Conservation (phyloP, 768 basidiomycete species). For the Auricularia heimuer region DNA sequence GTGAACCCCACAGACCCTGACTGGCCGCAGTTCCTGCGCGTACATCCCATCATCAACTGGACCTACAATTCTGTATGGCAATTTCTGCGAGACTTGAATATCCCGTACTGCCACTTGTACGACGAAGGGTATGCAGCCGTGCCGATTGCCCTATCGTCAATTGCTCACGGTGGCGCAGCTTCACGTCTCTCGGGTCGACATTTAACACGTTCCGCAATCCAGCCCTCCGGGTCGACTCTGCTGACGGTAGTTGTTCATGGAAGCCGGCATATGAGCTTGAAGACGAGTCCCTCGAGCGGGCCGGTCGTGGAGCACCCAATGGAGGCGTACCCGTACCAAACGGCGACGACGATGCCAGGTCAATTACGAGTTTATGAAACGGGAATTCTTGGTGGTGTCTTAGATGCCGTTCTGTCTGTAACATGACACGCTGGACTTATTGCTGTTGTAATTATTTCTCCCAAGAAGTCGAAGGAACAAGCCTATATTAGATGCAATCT, state of each 20-base stretch:
- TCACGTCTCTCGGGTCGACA: conserved; percentile 93
- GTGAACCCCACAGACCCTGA: conserved; percentile 74
- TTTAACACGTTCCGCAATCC: conserved; percentile 94
- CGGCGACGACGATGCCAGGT: no score
- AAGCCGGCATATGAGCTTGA: conserved; percentile 72
- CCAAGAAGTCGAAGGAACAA: no score
- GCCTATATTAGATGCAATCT: no score
- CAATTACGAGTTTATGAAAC: no score
- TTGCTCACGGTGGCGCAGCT: conserved; percentile 36
- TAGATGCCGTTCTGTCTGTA: no score
- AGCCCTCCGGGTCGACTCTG: conserved; percentile 39
- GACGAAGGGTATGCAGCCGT: conserved; percentile 65
- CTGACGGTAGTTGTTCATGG: conserved; percentile 28
- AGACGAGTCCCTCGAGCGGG: conserved; percentile 67
- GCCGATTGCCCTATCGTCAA: not conserved
- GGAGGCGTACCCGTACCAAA: no score
- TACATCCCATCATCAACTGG: conserved; percentile 94
- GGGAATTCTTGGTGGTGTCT: no score
- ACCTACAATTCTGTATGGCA: conserved; percentile 82
- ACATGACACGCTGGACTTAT: no score
- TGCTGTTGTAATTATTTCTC: no score
- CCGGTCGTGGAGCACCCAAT: conserved; percentile 37
- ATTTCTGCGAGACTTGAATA: conserved; percentile 61
- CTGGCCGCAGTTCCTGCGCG: conserved; percentile 84
- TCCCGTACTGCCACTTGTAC: conserved; percentile 85